Conservation (phyloP, 257 asterid genomes). For the Rauvolfia tetraphylla region DNA sequence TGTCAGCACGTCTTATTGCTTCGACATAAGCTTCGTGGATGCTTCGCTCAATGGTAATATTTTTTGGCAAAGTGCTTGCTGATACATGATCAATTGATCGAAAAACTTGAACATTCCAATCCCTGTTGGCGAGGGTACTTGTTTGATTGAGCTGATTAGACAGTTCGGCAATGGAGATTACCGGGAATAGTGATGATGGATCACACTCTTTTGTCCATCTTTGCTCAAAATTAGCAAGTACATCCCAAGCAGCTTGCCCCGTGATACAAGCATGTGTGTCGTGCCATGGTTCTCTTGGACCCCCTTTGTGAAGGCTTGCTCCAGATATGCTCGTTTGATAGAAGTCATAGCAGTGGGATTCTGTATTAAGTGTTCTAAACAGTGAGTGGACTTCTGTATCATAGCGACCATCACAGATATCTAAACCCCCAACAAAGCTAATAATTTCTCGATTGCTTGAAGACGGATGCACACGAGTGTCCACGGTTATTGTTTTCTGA, state of each 20-base stretch:
- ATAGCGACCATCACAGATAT: constrained; percentile 88
- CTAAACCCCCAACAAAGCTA: constrained; percentile 81
- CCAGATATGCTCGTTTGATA: constrained; percentile 80
- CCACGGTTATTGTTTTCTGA: constrained; percentile 66
- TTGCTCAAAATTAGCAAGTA: constrained; percentile 75
- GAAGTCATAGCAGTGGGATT: constrained; percentile 71
- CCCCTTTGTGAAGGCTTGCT: constrained; percentile 80
- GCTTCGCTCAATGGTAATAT: constrained; percentile 51
- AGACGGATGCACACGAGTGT: constrained; percentile 37
- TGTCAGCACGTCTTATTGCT: constrained; percentile 78
- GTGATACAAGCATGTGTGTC: constrained; percentile 73
- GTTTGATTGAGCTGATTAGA: constrained; percentile 33
- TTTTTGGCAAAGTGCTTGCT: constrained; percentile 47
- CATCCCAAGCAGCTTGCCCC: constrained; percentile 71
- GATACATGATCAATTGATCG: constrained; percentile 79
- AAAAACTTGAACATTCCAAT: constrained; percentile 83
- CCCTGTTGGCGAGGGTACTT: constrained; percentile 21
- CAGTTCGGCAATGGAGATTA: constrained; percentile 50
- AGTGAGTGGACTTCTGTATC: constrained; percentile 81
- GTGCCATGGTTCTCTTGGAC: constrained; percentile 96
- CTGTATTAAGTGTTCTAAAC: constrained; percentile 66
- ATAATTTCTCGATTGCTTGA: constrained; percentile 60
- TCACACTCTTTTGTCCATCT: constrained; percentile 83
- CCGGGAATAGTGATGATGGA: constrained; percentile 51
- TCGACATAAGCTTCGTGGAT: constrained; percentile 81